Base-by-base conservation (phyloP, 1,139 yeast species). In the Sugiyamaella paludigena region DNA sequence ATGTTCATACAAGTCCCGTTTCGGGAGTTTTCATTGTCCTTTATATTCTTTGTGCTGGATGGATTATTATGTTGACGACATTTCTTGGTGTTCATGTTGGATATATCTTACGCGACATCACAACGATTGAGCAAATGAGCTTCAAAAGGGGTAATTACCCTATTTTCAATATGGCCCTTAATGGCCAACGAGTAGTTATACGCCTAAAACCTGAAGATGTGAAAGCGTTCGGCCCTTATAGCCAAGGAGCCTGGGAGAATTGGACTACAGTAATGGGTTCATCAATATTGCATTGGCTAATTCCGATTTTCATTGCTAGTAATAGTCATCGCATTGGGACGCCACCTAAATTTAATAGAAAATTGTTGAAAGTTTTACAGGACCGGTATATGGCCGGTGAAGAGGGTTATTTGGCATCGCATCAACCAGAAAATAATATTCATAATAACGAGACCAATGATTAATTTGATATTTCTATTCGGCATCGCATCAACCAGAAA, bases 71-170 rank as follows among this genome's bases (percentile, higher is more conserved):
- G 36, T 47, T 65, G 15, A 44, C 58, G n/a, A 59, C 60, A 2
- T 65, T 71, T 41, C 40, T 62, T 7, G 47, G 51, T 4, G 65
- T 63, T 16, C 73, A 71, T 40, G 15, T 59, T 4, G 37, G 54
- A 31, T 69, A 66, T 46, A 50, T 66, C 13, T 29, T 60, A 7
- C 43, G 49, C 36, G 59, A 66, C 50, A 58, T 58, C 28, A 67
- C 74, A 2, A 70, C 74, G 0, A 58, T 71, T 10, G 75, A 71
- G 55, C 58, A 61, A 40, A 48, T 69, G 54, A 58, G 60, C 36
- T 45, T 54, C 11, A 47, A 60, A 11, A 51, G 58, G n/a, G 56
- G 55, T 9, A 43, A 53, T 13, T 51, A 55, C 28, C 65, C 67
- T 1, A 67, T 67, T 16, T 58, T 59, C 40, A 65, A 63, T 39